Evolutionary conservation across 345 rosid species (phyloP).

Genomic region (Camelina laxa): DNA sequence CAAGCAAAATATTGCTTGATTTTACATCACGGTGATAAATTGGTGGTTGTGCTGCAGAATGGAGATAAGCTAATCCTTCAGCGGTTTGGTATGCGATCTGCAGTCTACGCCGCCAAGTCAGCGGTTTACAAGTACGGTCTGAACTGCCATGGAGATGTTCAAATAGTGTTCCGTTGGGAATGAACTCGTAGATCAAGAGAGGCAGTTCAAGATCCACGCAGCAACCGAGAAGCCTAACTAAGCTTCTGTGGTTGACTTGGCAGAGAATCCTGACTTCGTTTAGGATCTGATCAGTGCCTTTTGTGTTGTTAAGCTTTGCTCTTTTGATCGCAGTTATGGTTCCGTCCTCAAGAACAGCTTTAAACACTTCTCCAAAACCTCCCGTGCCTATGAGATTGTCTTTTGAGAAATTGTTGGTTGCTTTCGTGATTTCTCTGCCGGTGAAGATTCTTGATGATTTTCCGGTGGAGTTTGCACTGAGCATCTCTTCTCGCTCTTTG

Average conservation of each 20-base stretch:
- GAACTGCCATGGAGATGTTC: slow-evolving; percentile 54
- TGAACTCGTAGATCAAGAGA: slow-evolving; percentile 62
- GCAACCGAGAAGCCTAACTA: slow-evolving; percentile 54
- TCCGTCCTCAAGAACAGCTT: slow-evolving; percentile 61
- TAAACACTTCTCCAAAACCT: slow-evolving; percentile 71
- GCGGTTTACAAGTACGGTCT: slow-evolving; percentile 34
- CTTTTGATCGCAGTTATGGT: slow-evolving; percentile 58
- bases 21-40: slow-evolving; percentile 69
- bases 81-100: slow-evolving; percentile 58
- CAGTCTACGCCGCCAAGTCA: slow-evolving; percentile 53
- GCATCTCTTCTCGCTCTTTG: slow-evolving; percentile 60
- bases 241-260: slow-evolving; percentile 66
- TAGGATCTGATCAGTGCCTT: slow-evolving; percentile 58
- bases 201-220: slow-evolving; percentile 58
- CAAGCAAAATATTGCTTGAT: slow-evolving; percentile 63
- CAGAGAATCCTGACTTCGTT: slow-evolving; percentile 68
- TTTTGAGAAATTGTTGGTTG: slow-evolving; percentile 63
- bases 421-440: slow-evolving; percentile 54
- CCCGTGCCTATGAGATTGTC: slow-evolving; percentile 60
- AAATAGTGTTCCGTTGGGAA: slow-evolving; percentile 60
- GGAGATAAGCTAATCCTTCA: slow-evolving; percentile 65
- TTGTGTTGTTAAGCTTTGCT: slow-evolving; percentile 59
- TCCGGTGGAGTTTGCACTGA: slow-evolving; percentile 53
- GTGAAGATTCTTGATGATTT: slow-evolving; percentile 59
- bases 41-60: slow-evolving; percentile 58